Evolutionary conservation across 2,329 filamentous ascomycete species (phyloP), one percentile per base, ranked within the genome.

Genomic region (Colletotrichum paranaense): DNA sequence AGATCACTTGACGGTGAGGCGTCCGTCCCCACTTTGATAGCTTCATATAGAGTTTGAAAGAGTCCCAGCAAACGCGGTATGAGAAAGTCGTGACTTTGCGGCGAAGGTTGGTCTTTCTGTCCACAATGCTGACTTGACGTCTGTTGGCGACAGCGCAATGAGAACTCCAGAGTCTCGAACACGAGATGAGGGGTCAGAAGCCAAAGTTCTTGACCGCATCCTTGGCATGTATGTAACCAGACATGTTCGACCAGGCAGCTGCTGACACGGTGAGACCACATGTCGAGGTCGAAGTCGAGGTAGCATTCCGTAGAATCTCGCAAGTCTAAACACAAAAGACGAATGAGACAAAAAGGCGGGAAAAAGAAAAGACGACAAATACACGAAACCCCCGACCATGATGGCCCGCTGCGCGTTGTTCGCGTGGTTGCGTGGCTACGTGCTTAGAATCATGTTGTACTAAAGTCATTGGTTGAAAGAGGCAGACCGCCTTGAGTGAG

Each of bases 181-280:
- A 49, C 42, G 19, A n/a, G 19, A 49, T 49, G 42, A 49, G 42
- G 42, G 42, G 42, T 49, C 8, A n/a, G 16, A 57, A 26, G 28
- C 65, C 22, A 68, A 24, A 62, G 42, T 28, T 53, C 46, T 24
- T 24, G 26, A 38, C 46, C 19, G 35, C 60, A 32, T 52, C 14
- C 56, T 73, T 71, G 71, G 67, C 55, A 73, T 65, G 70, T 67
- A 73, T 65, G 70, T 67, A 55, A 59, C 24, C 70, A 63, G 24
- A 9, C 59, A 32, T 49, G 24, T 70, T 70, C 46, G 12, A 55
- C 32, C 19, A 49, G n/a, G 22, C 22, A 24, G 58, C 14, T 56
- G 59, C 59, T 46, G 55, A 28, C 30, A 35, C 42, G 30, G 49
- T 16, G 32, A 63, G 38, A 62, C n/a, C n/a, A n/a, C 56, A 62